Percentiles rank a stretch among this genome's conserved stretches.
phyloP scores from a whole-genome alignment of 768 basidiomycete species.

The Naematelia encephala region DNA sequence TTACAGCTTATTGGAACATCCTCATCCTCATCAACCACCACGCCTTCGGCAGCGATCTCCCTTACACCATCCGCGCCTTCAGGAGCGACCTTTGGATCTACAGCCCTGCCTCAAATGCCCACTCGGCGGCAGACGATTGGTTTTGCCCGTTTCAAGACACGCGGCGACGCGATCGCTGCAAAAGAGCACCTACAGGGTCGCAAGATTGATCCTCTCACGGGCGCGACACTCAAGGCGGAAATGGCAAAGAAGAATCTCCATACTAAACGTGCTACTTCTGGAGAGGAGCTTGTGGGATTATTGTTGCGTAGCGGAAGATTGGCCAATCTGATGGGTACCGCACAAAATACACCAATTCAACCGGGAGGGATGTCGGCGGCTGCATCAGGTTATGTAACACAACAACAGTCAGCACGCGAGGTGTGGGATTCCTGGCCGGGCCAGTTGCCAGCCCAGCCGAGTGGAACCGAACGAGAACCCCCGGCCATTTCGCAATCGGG shows the following conservation, averaged over 20 bases:
- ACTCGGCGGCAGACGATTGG: slow-evolving; percentile 92
- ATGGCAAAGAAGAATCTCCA: slow-evolving; percentile 99
- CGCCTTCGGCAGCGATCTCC: slow-evolving; percentile 38
- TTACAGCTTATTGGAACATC: slow-evolving; percentile 31
- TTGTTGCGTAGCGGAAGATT: slow-evolving; percentile 38
- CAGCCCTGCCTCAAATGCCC: slow-evolving; percentile 53
- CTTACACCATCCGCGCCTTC: slow-evolving; percentile 29
- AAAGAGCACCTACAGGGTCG: slow-evolving; percentile 83
- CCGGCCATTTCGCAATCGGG: not conserved
- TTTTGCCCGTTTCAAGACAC: slow-evolving; percentile 89
- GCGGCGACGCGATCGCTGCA: slow-evolving; percentile 81
- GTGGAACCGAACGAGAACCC: not conserved
- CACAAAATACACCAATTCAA: not conserved
- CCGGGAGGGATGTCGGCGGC: not conserved
- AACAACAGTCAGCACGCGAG: slow-evolving; percentile 14
- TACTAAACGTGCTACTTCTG: slow-evolving; percentile 85
- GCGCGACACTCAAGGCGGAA: slow-evolving; percentile 90
- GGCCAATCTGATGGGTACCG: slow-evolving; percentile 19
- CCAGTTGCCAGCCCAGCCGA: not conserved
- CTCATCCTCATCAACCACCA: slow-evolving; percentile 36
- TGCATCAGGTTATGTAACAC: not conserved
- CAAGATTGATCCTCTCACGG: slow-evolving; percentile 87
- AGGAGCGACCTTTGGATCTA: slow-evolving; percentile 18
- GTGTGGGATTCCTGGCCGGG: slow-evolving; percentile 38
- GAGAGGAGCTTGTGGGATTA: slow-evolving; percentile 45